These are phyloP conservation scores for Microdochium paspali DNA, from an alignment of 2,329 filamentous ascomycete genomes.

Conservation along the genomic window DNA sequence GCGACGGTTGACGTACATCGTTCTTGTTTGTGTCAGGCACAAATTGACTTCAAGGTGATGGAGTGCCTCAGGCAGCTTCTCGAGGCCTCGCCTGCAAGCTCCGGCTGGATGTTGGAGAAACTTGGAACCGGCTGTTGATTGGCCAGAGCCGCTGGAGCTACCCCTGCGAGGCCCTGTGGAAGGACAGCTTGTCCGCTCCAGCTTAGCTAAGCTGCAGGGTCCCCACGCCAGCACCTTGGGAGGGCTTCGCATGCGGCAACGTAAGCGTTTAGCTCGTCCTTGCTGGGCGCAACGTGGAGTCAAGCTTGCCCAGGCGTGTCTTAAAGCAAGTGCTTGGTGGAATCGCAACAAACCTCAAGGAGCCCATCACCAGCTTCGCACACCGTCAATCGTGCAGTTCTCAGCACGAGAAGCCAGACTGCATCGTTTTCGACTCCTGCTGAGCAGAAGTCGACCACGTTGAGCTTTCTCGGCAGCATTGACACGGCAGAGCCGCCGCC, in stretches of 20 bases:
- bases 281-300: background rate
- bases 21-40: too few relatives aligned
- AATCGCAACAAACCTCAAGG: background rate
- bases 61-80: too few relatives aligned
- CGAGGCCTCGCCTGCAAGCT: too few relatives aligned
- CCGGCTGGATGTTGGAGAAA: too few relatives aligned
- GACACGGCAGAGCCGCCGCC: background rate
- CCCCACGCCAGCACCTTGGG: background rate
- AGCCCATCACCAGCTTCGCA: background rate
- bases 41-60: too few relatives aligned
- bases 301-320: background rate
- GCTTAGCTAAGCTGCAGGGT: conserved; percentile 1
- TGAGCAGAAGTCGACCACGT: background rate
- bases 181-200: background rate
- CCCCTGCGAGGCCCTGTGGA: background rate
- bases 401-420: background rate
- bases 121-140: background rate
- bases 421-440: background rate
- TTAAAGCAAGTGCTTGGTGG: background rate
- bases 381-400: background rate
- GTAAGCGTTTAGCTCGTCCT: background rate
- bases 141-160: background rate
- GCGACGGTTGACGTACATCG: too few relatives aligned
- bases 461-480: background rate
- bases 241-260: background rate